Base-by-base conservation (phyloP, 2,329 filamentous ascomycete genomes). In the Thielaviopsis euricoi region DNA sequence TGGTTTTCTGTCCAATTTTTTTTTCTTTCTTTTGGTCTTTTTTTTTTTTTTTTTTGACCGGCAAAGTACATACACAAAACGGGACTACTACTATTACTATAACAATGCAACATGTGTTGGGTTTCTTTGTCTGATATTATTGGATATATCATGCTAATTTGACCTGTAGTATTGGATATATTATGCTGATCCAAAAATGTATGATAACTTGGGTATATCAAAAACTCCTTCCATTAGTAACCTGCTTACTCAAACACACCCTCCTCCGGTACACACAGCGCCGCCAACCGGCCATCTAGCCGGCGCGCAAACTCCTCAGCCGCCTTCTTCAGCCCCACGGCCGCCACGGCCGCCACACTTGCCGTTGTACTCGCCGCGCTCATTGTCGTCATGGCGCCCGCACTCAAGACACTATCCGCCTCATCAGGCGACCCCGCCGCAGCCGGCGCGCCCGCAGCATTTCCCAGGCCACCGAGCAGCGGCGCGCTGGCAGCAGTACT, bases 211-310 rank as follows among this genome's bases (percentile, higher is more conserved):
- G 29, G 29, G 29, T 33, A 33, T 33, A 33, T 33, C 29, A 33
- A 33, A 33, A 33, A 6, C 12, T 10, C 29, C 29, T 10, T 33
- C 25, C n/a, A n/a, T n/a, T n/a, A 33, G 29, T 13, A 26, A 13
- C 26, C 26, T 29, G 19, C 22, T 33, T 58, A 61, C 26, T 61
- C 59, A 48, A 73, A 72, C 22, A 76, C 70, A 5, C 73, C 74
- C 56, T 80, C 77, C 53, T 78, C 75, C 0, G 79, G 77, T 26
- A 81, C 73, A 15, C 69, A 69, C 60, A 82, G 65, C 15, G 72
- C 70, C 6, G 76, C 76, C 6, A 85, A 71, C 68, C 77, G 77
- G n/a, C 77, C 76, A 62, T 85, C 80, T 62, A 85, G 66, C 74
- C 77, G 81, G 57, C 72, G 70, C 23, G 77, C 78, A 58, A 84